Evolutionary conservation across 495 filamentous ascomycete genomes (phyloP).

Genomic region (Hypoxylon rickii): DNA sequence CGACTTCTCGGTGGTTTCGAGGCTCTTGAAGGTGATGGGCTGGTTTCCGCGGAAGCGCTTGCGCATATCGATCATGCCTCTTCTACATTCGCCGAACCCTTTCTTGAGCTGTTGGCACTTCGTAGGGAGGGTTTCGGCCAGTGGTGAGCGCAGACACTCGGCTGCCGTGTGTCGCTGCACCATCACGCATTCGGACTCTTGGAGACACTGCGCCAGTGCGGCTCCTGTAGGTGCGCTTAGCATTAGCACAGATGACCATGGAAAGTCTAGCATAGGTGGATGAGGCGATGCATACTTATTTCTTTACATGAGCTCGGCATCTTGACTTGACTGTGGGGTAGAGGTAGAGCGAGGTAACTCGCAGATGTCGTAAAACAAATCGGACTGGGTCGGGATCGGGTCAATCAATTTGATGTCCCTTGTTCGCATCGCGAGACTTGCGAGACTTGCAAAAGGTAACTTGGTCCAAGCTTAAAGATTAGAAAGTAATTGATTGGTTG

Average conservation of each 20-base stretch:
- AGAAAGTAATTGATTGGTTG: conserved; percentile 15
- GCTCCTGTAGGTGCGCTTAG: conserved; percentile 60
- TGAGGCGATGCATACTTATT: conserved; percentile 68
- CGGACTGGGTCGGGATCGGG: conserved; percentile 7
- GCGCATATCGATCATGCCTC: conserved; percentile 97
- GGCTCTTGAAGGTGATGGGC: conserved; percentile 66
- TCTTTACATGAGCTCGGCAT: conserved; percentile 98
- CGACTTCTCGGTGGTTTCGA: conserved; percentile 63
- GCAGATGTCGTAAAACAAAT: not conserved
- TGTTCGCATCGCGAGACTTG: conserved; percentile 23
- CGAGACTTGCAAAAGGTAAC: conserved; percentile 23
- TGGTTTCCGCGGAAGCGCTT: conserved; percentile 98
- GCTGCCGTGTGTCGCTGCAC: conserved; percentile 80
- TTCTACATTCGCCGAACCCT: conserved; percentile 92
- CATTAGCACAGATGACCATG: conserved; percentile 15
- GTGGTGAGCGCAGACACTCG: conserved; percentile 84
- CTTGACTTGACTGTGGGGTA: conserved; percentile 40
- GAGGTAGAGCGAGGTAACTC: no score
- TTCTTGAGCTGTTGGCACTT: conserved; percentile 92
- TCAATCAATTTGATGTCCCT: no score
- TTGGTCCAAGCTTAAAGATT: conserved; percentile 24
- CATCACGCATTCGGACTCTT: conserved; percentile 94
- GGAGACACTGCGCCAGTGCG: conserved; percentile 90
- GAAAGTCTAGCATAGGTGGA: conserved; percentile 1
- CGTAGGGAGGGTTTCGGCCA: conserved; percentile 75